A percentile compares a stretch with the other conserved stretches of the same genome.
Evolutionary conservation across 164 flowering plant genomes (phyloP).

Genomic region (Chloranthus sessilifolius): DNA sequence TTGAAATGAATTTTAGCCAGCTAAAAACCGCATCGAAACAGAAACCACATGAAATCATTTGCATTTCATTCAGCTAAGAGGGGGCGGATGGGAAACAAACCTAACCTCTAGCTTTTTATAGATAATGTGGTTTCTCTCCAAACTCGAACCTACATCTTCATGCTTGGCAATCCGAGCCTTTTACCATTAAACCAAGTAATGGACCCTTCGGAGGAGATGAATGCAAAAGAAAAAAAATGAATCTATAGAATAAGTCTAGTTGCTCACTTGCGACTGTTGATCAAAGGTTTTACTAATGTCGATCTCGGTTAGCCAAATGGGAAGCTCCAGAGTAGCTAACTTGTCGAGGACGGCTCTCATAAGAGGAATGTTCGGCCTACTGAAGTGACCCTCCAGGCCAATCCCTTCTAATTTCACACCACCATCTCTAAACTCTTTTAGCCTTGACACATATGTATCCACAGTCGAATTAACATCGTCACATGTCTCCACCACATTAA

Average conservation of each 20-base stretch:
- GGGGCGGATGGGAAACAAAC: no score
- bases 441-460: conserved; percentile 49
- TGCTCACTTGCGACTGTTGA: conserved; percentile 51
- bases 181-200: no score
- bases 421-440: conserved; percentile 42
- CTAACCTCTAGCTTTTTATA: no score
- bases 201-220: no score
- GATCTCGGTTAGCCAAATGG: conserved; percentile 94
- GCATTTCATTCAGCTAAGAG: no score
- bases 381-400: conserved; percentile 82
- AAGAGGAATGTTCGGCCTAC: conserved; percentile 62
- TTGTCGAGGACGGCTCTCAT: conserved; percentile 82
- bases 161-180: no score
- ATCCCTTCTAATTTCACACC: conserved; percentile 70
- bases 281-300: conserved; percentile 62
- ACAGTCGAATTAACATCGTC: conserved; percentile 77
- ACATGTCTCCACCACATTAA: conserved; percentile 87
- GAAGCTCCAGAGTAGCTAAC: conserved; percentile 69
- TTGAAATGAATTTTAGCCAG: no score
- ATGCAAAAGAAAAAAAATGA: not conserved
- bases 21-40: no score
- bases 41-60: no score
- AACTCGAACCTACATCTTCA: no score
- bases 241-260: not conserved
- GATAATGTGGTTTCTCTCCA: no score